Evolutionary conservation across 2,329 filamentous ascomycete genomes (phyloP), one percentile per base, ranked within the genome.

Genomic region (Pseudofabraea citricarpa): DNA sequence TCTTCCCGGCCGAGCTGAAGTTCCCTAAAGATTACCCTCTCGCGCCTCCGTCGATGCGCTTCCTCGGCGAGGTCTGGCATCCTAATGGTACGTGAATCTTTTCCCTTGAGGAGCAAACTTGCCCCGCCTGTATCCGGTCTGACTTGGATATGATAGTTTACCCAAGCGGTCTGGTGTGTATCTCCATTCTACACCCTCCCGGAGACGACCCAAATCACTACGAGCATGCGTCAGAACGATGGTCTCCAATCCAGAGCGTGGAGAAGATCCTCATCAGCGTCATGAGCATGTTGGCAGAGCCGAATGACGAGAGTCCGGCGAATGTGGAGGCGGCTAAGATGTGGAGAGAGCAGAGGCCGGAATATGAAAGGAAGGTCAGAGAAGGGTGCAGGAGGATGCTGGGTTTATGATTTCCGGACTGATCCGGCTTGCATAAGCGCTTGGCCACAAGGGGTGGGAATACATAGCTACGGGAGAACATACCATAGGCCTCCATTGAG

Each of bases 191-290:
- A 2, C 91, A 97, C 67, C 85, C 91, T 3, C 91, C 91, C 3
- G 91, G 93, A 58, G 91, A 97, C 69, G 91, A 97, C 67, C 93
- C 93, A 43, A 96, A 96, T 71, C 90, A 95, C 72, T 97, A 97
- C 75, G 91, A 97, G 68, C 87, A 91, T 57, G 91, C 93, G 6
- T 90, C 86, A 1, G 93, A 97, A 72, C 83, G 91, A 51, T 97
- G 91, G 91, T 91, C 86, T 21, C 91, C 91, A 10, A 95, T 97
- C 50, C 93, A 97, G 71, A 93, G 86, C 47, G 91, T 96, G 54
- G 93, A 97, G 70, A 97, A 96, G 74, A 97, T 97, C 55, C 74
- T 97, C 55, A 90, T 97, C 45, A 90, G 83, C 37, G 91, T 97
- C 48, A 97, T 97, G 85, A 95, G 89, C 67, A 97, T 97, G 90